Evolutionary conservation across 805 yeast genomes (phyloP).

Genomic region (Monosporozyma unispora): DNA sequence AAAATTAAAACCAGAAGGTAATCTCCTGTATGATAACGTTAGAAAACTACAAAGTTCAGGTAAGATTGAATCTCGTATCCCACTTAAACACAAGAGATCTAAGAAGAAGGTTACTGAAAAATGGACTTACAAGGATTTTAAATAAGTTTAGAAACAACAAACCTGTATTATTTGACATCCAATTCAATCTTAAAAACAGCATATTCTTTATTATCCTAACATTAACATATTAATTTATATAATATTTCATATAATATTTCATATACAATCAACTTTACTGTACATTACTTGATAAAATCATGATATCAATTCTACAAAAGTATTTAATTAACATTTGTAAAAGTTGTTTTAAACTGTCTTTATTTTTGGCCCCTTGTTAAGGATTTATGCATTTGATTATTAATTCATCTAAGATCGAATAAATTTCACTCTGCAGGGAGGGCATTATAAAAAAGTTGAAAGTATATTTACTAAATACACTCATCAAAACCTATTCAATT

Average conservation of each 20-base stretch:
- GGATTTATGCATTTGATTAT: background rate
- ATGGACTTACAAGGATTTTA: conserved; percentile 87
- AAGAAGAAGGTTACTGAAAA: conserved; percentile 77
- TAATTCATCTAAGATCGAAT: background rate
- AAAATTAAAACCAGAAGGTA: conserved; percentile 84
- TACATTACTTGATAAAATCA: background rate
- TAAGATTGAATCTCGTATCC: conserved; percentile 74
- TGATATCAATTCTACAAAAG: background rate
- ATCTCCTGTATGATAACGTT: conserved; percentile 72
- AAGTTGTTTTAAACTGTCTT: background rate
- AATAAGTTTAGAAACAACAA: too few relatives aligned
- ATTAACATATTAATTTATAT: background rate
- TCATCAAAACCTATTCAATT: background rate
- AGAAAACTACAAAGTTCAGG: conserved; percentile 76
- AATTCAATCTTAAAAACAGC: background rate
- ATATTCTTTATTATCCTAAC: background rate
- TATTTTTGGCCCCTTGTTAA: background rate
- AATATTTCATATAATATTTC: background rate
- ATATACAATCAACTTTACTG: background rate
- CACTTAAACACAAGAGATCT: conserved; percentile 52
- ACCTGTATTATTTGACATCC: background rate
- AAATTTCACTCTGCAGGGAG: background rate
- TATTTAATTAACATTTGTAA: background rate
- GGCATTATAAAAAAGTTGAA: too few relatives aligned
- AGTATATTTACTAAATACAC: too few relatives aligned